Evolutionary conservation across 2,329 filamentous ascomycete genomes (phyloP), one percentile per base, ranked within the genome.

Genomic region (Cercospora zeina): DNA sequence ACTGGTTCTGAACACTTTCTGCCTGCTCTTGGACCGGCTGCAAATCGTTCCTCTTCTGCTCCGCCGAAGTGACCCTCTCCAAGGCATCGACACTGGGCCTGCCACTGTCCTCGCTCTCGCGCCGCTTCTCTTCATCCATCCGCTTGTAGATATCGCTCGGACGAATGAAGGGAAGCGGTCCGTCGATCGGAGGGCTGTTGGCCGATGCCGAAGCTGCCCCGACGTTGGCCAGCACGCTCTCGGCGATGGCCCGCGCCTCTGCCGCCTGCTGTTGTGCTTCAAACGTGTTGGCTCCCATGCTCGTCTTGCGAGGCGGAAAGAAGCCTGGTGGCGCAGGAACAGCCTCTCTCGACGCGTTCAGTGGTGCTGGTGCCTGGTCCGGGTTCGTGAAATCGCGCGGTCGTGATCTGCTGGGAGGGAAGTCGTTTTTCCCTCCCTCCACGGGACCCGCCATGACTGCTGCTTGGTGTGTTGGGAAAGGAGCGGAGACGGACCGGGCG

Each of bases 121-220:
- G 77, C 67, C 84, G 81, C 67, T 78, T 82, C 64, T 90, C 88
- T 67, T 90, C 87, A 57, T 85, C 85, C 73, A 88, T 81, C 5
- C 88, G 85, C 70, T 84, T 88, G 73, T 93, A 93, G 45, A 93
- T 88, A 67, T 96, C 90, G 11, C 88, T 84, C 1, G 91, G 89
- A 37, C 89, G 82, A 60, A 91, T 81, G 67, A 93, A 87, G 0
- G 87, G 83, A 19, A 85, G 76, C 0, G 84, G 73, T 68, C 87
- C 87, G 54, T 77, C 72, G 37, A 81, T 67, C 27, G 76, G 76
- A 62, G 62, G 42, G 69, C 67, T 61, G 45, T n/a, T 56, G 14
- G 36, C 21, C 37, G 37, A 39, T 45, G 27, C 49, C 9, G 54
- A 31, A 21, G 53, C 42, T 10, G 50, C 61, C 19, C 61, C 61